Evolutionary conservation across 2,329 filamentous ascomycete species (phyloP), one percentile per base, ranked within the genome.

Genomic region (Purpureocillium lavendulum): DNA sequence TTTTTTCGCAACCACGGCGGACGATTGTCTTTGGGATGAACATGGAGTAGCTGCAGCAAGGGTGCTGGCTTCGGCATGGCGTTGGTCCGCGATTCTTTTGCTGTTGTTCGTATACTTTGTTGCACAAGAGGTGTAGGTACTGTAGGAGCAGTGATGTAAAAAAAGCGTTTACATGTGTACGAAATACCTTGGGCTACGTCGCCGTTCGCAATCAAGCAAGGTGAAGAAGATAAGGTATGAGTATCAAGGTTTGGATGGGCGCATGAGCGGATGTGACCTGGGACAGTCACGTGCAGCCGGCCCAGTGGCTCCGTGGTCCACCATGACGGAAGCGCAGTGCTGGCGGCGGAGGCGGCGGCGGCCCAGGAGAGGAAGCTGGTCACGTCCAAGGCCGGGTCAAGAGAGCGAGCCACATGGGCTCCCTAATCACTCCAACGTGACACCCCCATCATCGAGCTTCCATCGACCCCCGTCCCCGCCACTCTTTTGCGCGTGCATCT

Each of bases 271-370:
- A n/a, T 17, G 26, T 18, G 34, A 12, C 6, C 9, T 18, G 12
- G 10, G 21, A 26, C 6, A 26, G 21, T 26, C 21, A 26, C 21
- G 21, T 26, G 21, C 21, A 26, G 21, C 21, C 21, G 15, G 35
- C 7, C 17, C 17, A 10, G 3, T 10, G 21, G 10, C 7, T 33
- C 17, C 7, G 3, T 10, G 21, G 10, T 26, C 21, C 21, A 26
- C 21, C 21, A 26, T 60, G 58, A 60, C 50, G 56, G 53, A 54
- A 55, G 21, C 21, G 21, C n/a, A n/a, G n/a, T n/a, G n/a, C n/a
- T n/a, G n/a, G n/a, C n/a, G n/a, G n/a, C n/a, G n/a, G n/a, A n/a
- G n/a, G n/a, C n/a, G n/a, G n/a, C 10, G 21, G 21, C 46, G 42
- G 48, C 48, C 48, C 40, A 46, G 44, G 30, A 40, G 43, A 26